Conservation (phyloP, 1,139 yeast genomes). For the Kurtzmaniella quercitrusa region DNA sequence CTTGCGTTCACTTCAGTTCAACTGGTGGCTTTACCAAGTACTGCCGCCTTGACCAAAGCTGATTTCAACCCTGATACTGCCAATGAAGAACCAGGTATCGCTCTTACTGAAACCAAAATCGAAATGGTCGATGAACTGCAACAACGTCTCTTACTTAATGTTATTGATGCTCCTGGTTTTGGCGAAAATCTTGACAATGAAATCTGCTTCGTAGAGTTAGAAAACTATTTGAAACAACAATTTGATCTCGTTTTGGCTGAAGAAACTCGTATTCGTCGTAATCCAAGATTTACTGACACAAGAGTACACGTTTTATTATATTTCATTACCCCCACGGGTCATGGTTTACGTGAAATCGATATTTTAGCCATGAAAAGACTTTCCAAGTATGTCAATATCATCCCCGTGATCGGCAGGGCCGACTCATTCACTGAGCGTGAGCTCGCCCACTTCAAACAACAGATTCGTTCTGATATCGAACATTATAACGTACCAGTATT, state of each 20-base stretch:
- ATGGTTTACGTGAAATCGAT: slow-evolving; percentile 71
- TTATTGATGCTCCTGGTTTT: slow-evolving; percentile 77
- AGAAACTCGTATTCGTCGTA: slow-evolving; percentile 86
- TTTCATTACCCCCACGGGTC: slow-evolving; percentile 73
- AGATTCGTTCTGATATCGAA: slow-evolving; percentile 65
- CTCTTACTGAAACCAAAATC: slow-evolving; percentile 64
- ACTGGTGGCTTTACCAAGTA: slow-evolving; percentile 48
- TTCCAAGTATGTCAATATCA: slow-evolving; percentile 76
- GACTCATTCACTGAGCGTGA: slow-evolving; percentile 83
- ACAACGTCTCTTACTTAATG: slow-evolving; percentile 55
- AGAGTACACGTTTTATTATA: slow-evolving; percentile 71
- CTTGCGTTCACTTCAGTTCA: slow-evolving; percentile 47
- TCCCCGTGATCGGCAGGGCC: slow-evolving; percentile 84
- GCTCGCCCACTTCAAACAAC: slow-evolving; percentile 52
- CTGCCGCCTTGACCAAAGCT: slow-evolving; percentile 37
- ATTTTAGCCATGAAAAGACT: slow-evolving; percentile 73
- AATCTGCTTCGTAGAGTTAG: slow-evolving; percentile 63
- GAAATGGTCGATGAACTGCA: slow-evolving; percentile 77
- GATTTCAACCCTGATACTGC: slow-evolving; percentile 42
- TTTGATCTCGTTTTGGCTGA: slow-evolving; percentile 90
- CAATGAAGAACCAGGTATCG: slow-evolving; percentile 55
- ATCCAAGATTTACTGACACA: slow-evolving; percentile 74
- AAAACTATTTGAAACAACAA: slow-evolving; percentile 77
- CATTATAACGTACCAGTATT: slow-evolving; percentile 77
- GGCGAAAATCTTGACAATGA: slow-evolving; percentile 69